phyloP scores from a whole-genome alignment of 768 basidiomycete genomes.

The Hypholoma fasciculare region DNA sequence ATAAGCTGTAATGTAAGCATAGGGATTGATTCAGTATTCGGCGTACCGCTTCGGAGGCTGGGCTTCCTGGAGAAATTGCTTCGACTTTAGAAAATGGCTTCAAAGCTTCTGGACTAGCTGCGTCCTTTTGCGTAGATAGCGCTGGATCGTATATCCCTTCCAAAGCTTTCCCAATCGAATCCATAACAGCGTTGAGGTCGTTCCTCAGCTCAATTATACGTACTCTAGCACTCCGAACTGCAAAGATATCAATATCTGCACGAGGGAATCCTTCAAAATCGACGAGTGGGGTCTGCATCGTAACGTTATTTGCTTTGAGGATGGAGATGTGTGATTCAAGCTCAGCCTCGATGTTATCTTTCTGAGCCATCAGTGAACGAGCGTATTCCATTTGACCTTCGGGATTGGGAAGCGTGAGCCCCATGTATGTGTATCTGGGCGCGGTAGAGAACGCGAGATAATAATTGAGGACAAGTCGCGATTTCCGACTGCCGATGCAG shows the following conservation, averaged over 20 bases:
- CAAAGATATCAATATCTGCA: conserved; percentile 81
- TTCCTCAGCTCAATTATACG: conserved; percentile 82
- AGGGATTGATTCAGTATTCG: neutral
- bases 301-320: conserved; percentile 61
- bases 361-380: conserved; percentile 62
- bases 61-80: conserved; percentile 76
- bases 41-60: conserved; percentile 77
- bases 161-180: conserved; percentile 66
- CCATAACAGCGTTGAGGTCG: conserved; percentile 66
- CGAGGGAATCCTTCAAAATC: conserved; percentile 90
- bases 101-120: conserved; percentile 9
- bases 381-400: conserved; percentile 56
- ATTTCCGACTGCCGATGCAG: neutral
- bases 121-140: conserved; percentile 19
- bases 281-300: conserved; percentile 73
- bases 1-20: conserved; percentile 1
- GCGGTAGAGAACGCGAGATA: neutral
- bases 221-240: conserved; percentile 72
- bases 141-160: conserved; percentile 65
- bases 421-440: conserved; percentile 32
- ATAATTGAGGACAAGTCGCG: neutral
- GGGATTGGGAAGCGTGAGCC: conserved; percentile 43
- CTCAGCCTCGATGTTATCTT: conserved; percentile 72
- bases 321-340: conserved; percentile 35
- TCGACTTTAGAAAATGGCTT: conserved; percentile 81